Base-by-base conservation (phyloP, 2,329 filamentous ascomycete genomes). In the Penicillium hesseltinei region DNA sequence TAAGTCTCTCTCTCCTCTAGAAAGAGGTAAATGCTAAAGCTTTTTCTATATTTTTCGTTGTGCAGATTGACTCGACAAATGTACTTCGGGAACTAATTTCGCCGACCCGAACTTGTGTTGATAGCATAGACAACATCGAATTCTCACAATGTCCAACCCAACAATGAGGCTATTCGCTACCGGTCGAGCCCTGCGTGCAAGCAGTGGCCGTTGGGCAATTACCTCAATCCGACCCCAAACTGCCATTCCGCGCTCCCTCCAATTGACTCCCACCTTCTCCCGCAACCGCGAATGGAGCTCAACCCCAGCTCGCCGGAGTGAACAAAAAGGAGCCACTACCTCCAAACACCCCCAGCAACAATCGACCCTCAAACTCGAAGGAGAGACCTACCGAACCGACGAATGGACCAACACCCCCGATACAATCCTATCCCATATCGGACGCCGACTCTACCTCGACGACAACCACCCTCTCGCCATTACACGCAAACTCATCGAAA, bases 401-500 rank as follows among this genome's bases (percentile, higher is more conserved):
- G 75, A 82, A 51, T 97, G 91, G 89, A 94, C 89, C 75, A 99
- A 99, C 75, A 82, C 90, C 15, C 87, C 93, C 4, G 68, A 83
- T 27, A 88, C 87, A 54, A 92, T 99, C 61, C 78, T 92, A 47
- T 80, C 86, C 23, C 86, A 90, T 56, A 83, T 95, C 47, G 82
- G 86, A 46, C 88, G 91, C 60, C 86, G 84, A 54, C 82, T 99
- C n/a, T 94, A 99, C 75, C 83, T 96, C n/a, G 87, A 94, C 70
- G 84, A 88, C 60, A 88, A 96, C 75, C 94, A 99, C 71, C 94
- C 94, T 25, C 82, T 99, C 36, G 86, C 85, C 65, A 96, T 97
- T 68, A 97, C 94, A 11, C 87, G 94, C 39, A 86, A 92, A 68
- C 88, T 99, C 61, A 95, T 99, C 70, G 90, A 97, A 78, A 91